phyloP scores from a whole-genome alignment of 140 eudicot species.

The Stevia rebaudiana region DNA sequence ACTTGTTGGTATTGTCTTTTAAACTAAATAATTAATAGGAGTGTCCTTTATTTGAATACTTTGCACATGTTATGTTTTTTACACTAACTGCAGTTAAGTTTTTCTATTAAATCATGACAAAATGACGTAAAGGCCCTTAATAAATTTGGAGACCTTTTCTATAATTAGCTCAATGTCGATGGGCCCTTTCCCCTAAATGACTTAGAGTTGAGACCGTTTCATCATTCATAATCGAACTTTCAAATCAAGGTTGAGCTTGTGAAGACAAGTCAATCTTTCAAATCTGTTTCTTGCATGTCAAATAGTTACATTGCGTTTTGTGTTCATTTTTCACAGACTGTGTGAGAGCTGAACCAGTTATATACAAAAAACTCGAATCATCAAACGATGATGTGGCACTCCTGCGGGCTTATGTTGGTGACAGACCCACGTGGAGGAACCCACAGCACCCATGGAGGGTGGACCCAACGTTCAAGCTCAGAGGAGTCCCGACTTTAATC shows the following conservation, averaged over 20 bases:
- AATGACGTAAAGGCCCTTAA: too few relatives aligned
- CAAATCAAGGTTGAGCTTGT: not conserved
- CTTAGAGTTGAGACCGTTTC: not conserved
- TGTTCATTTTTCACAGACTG: constrained; percentile 50
- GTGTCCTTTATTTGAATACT: too few relatives aligned
- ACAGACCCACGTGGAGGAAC: constrained; percentile 85
- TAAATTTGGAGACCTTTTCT: too few relatives aligned
- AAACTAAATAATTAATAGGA: too few relatives aligned
- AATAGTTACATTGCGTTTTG: not conserved
- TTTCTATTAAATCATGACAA: too few relatives aligned
- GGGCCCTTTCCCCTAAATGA: too few relatives aligned
- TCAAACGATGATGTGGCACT: constrained; percentile 54
- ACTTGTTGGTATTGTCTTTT: too few relatives aligned
- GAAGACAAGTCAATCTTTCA: not conserved
- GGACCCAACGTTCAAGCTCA: constrained; percentile 71
- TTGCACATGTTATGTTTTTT: too few relatives aligned
- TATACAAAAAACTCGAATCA: constrained; percentile 70
- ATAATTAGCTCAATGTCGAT: too few relatives aligned
- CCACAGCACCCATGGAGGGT: constrained; percentile 82
- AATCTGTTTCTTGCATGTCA: not conserved
- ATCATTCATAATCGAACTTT: not conserved
- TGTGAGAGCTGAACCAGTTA: constrained; percentile 95
- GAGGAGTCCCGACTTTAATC: constrained; percentile 82
- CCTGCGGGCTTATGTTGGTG: constrained; percentile 85
- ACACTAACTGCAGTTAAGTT: too few relatives aligned